These are phyloP conservation scores for Ochetophila trinervis DNA, from an alignment of 306 rosid genomes.

Conservation along the genomic window DNA sequence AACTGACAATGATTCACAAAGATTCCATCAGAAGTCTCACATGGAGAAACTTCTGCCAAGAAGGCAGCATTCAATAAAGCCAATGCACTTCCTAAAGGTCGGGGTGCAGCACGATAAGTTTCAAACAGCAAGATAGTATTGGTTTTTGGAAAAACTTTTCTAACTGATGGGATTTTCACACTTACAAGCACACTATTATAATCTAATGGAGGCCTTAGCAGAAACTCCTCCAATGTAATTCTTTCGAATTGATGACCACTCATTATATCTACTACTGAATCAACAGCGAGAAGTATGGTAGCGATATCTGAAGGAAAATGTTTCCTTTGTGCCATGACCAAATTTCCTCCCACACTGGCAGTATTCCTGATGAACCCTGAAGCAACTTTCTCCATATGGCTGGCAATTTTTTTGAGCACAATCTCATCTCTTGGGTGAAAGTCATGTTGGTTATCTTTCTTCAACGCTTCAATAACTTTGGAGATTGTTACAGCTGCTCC, in stretches of 20 bases:
- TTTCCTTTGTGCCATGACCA: conserved; percentile 81
- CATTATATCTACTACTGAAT: conserved; percentile 56
- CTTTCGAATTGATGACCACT: conserved; percentile 44
- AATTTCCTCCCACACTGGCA: conserved; percentile 83
- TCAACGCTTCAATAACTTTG: conserved; percentile 57
- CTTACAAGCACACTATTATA: conserved; percentile 51
- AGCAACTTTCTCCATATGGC: conserved; percentile 78
- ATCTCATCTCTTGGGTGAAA: conserved; percentile 35
- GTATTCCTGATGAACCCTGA: conserved; percentile 61
- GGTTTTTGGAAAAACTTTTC: conserved; percentile 31
- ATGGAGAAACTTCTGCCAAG: conserved; percentile 54
- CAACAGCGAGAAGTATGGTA: conserved; percentile 73
- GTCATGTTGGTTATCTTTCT: conserved; percentile 21
- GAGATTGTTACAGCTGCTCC: conserved; percentile 73
- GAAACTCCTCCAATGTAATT: conserved; percentile 62
- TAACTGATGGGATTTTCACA: conserved; percentile 52
- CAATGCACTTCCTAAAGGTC: conserved; percentile 84
- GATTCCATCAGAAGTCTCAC: conserved; percentile 43
- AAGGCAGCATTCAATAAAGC: conserved; percentile 78
- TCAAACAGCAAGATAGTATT: conserved; percentile 49
- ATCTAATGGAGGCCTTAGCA: conserved; percentile 58
- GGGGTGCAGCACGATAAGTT: conserved; percentile 77
- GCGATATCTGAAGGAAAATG: conserved; percentile 90
- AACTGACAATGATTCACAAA: conserved; percentile 50
- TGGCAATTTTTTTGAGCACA: conserved; percentile 49